Conservation (phyloP, 768 basidiomycete species). For the Termitomyces sp. region DNA sequence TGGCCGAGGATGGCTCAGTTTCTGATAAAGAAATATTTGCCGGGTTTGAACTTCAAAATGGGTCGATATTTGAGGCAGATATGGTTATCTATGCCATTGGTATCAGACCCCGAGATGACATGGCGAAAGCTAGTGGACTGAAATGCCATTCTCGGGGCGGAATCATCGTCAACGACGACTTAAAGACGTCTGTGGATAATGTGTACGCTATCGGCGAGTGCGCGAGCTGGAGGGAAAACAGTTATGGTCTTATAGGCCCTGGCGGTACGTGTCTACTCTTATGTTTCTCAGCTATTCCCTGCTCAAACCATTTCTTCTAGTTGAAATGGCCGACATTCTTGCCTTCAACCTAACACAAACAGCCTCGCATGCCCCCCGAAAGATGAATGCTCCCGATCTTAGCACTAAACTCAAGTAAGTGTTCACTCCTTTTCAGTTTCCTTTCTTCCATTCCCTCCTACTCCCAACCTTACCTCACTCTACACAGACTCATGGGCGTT, state of each 20-base stretch:
- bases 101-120: slow-evolving; percentile 64
- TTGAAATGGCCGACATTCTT: slow-evolving; percentile 73
- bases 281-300: neutral
- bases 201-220: slow-evolving; percentile 78
- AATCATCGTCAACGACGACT: slow-evolving; percentile 49
- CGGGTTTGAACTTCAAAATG: slow-evolving; percentile 47
- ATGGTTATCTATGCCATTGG: slow-evolving; percentile 67
- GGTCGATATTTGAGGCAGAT: slow-evolving; percentile 38
- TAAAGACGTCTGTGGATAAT: slow-evolving; percentile 51
- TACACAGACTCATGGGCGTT: slow-evolving; percentile 25
- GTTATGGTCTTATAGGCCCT: slow-evolving; percentile 74
- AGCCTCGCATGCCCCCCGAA: slow-evolving; percentile 28
- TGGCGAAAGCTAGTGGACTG: slow-evolving; percentile 46
- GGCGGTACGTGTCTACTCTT: slow-evolving; percentile 27
- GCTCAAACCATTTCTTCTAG: slow-evolving; percentile 18
- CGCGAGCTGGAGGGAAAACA: slow-evolving; percentile 59
- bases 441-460: neutral
- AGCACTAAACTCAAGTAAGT: slow-evolving; percentile 59
- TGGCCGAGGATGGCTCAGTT: slow-evolving; percentile 8
- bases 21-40: slow-evolving; percentile 26
- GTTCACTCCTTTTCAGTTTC: neutral
- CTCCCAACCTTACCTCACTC: neutral
- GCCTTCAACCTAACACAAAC: slow-evolving; percentile 63
- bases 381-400: slow-evolving; percentile 57
- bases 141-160: slow-evolving; percentile 45